A percentile compares a stretch with the other conserved stretches of the same genome.
Evolutionary conservation across 306 rosid genomes (phyloP).

Genomic region (Cucumis hystrix): DNA sequence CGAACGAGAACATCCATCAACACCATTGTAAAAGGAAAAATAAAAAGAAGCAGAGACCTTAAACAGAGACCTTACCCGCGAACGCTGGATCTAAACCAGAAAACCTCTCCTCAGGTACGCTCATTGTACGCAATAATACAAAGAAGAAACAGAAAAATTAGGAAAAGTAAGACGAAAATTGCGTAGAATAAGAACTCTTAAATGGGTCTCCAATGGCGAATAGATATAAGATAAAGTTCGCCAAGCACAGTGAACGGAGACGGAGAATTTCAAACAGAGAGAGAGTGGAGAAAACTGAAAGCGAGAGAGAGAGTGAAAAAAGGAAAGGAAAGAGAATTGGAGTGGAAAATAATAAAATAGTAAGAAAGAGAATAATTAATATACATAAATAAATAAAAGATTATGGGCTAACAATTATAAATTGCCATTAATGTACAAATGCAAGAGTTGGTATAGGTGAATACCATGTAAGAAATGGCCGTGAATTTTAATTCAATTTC

Average conservation of each 20-base stretch:
- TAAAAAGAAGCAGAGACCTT: not conserved
- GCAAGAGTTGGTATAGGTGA: not conserved
- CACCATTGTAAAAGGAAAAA: not conserved
- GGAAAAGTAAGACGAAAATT: not conserved
- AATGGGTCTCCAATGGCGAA: not conserved
- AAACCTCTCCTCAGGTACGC: constrained; percentile 28
- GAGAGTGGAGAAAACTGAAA: not conserved
- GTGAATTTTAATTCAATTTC: too few species aligned
- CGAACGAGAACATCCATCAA: not conserved
- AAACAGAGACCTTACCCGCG: constrained; percentile 25
- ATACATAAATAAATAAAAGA: not conserved
- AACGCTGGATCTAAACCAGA: constrained; percentile 27
- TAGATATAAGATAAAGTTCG: not conserved
- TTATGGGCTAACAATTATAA: not conserved
- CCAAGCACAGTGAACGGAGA: not conserved
- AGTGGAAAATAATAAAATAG: not conserved
- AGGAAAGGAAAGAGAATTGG: constrained; percentile 4
- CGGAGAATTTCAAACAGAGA: constrained; percentile 12
- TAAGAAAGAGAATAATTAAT: not conserved
- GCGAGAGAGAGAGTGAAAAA: not conserved
- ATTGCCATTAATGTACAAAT: constrained; percentile 11
- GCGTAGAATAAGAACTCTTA: constrained; percentile 4
- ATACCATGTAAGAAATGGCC: not conserved
- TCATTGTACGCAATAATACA: constrained; percentile 21
- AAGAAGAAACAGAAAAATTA: not conserved